Percentiles rank a stretch among this genome's conserved stretches.
Evolutionary conservation across 1,284 basidiomycete genomes (phyloP).

Genomic region (Naganishia liquefaciens): DNA sequence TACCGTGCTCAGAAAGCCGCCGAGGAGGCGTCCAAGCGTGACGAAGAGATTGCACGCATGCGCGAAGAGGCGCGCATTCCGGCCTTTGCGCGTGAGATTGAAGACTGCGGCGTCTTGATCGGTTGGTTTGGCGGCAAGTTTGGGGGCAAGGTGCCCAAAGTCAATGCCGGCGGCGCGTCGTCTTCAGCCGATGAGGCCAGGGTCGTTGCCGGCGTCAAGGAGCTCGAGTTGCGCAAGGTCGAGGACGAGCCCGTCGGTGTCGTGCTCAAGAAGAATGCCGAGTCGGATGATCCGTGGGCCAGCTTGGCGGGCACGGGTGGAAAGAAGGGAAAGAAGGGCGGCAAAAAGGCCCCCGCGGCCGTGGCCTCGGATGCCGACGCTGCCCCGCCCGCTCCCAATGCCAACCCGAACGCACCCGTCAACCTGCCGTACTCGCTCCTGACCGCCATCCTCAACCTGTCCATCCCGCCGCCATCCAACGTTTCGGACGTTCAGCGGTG

Average conservation of each 20-base stretch:
- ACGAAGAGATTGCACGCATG: conserved; percentile 75
- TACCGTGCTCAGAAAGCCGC: conserved; percentile 76
- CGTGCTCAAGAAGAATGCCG: conserved; percentile 87
- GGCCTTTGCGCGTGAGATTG: conserved; percentile 90
- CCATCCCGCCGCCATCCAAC: conserved; percentile 84
- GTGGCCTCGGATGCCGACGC: conserved; percentile 48
- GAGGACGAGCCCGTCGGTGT: conserved; percentile 70
- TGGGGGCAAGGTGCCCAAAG: conserved; percentile 53
- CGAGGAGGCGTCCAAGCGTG: conserved; percentile 78
- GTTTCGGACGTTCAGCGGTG: conserved; percentile 77
- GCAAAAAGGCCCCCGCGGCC: conserved; percentile 49
- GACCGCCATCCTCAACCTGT: conserved; percentile 79
- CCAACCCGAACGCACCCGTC: conserved; percentile 52
- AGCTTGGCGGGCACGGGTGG: conserved; percentile 71
- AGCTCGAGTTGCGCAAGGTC: conserved; percentile 78
- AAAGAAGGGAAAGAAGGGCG: conserved; percentile 68
- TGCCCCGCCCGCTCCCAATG: conserved; percentile 46
- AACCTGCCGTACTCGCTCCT: conserved; percentile 84
- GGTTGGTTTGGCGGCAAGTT: conserved; percentile 81
- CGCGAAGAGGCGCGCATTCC: conserved; percentile 89
- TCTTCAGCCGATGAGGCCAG: conserved; percentile 37
- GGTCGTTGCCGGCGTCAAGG: conserved; percentile 55
- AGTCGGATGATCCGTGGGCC: conserved; percentile 78
- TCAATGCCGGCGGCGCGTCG: conserved; percentile 40
- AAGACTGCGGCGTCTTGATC: conserved; percentile 77